A percentile compares a stretch with the other conserved stretches of the same genome.
Evolutionary conservation across 2,329 filamentous ascomycete species (phyloP).

Genomic region (Aschersonia sp.): DNA sequence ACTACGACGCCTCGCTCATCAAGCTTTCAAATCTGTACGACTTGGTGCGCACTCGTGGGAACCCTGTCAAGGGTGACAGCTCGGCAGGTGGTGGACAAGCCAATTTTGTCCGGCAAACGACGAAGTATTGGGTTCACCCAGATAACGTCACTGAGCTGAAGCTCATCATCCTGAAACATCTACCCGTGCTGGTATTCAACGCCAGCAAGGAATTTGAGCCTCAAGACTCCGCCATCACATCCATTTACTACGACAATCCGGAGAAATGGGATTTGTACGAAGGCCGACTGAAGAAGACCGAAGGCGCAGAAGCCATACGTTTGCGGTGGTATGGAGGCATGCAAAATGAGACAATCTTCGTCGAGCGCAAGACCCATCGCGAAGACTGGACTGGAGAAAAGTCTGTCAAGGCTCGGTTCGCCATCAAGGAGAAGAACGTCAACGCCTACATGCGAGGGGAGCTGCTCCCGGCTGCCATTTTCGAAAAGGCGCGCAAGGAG

Average conservation of each 20-base stretch:
- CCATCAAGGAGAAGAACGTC: slow-evolving; percentile 93
- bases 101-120: slow-evolving; percentile 92
- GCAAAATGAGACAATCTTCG: slow-evolving; percentile 88
- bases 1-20: slow-evolving; percentile 91
- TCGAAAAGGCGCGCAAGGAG: slow-evolving; percentile 91
- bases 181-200: slow-evolving; percentile 95
- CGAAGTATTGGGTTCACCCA: slow-evolving; percentile 98
- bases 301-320: slow-evolving; percentile 92
- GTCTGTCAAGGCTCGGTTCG: slow-evolving; percentile 93
- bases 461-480: slow-evolving; percentile 73
- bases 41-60: slow-evolving; percentile 80
- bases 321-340: slow-evolving; percentile 96
- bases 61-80: slow-evolving; percentile 83
- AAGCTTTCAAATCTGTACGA: slow-evolving; percentile 94
- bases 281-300: slow-evolving; percentile 91
- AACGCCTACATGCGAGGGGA: slow-evolving; percentile 79
- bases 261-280: slow-evolving; percentile 89
- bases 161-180: slow-evolving; percentile 92
- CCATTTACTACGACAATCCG: slow-evolving; percentile 95
- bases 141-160: slow-evolving; percentile 98
- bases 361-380: slow-evolving; percentile 94
- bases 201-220: slow-evolving; percentile 89
- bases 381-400: slow-evolving; percentile 99
- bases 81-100: slow-evolving; percentile 83
- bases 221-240: slow-evolving; percentile 87